Conservation (phyloP, 164 flowering plant genomes). For the Vitis cinerea region DNA sequence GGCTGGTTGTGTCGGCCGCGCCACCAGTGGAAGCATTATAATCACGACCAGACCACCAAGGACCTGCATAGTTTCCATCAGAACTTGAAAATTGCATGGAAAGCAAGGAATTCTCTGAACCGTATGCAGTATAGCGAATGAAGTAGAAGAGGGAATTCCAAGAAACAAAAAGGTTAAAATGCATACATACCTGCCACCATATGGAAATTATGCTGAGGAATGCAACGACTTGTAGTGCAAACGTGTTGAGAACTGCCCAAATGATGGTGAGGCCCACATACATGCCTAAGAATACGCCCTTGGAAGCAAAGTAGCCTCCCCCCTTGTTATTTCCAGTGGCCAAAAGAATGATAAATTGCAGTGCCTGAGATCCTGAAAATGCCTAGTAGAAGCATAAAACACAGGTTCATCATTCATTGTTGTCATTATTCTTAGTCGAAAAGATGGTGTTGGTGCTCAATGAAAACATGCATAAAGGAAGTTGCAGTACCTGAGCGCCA, state of each 20-base stretch:
- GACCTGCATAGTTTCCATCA: constrained; percentile 14
- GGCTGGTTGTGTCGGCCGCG: constrained; percentile 21
- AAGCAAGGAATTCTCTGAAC: not conserved
- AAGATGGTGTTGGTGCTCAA: too few relatives aligned
- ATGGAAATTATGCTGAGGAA: constrained; percentile 28
- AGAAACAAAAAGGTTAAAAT: too few relatives aligned
- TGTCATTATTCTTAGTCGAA: too few relatives aligned
- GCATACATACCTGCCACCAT: constrained; percentile 33
- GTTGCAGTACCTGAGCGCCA: constrained; percentile 22
- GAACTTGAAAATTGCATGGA: not conserved
- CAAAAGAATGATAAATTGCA: constrained; percentile 36
- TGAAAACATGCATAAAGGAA: too few relatives aligned
- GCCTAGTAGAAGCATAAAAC: constrained; percentile 17
- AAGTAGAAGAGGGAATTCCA: too few relatives aligned
- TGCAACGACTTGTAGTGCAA: constrained; percentile 27
- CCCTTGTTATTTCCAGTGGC: constrained; percentile 34
- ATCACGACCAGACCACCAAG: constrained; percentile 30
- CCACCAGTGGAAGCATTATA: constrained; percentile 38
- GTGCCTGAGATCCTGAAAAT: constrained; percentile 27
- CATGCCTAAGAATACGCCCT: constrained; percentile 25
- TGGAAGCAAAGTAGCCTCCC: constrained; percentile 35
- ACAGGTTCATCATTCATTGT: not conserved
- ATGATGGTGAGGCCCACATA: constrained; percentile 25
- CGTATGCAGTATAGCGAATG: not conserved
- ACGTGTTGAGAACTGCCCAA: constrained; percentile 36